Conservation (phyloP, 495 filamentous ascomycete genomes). For the Ascodesmis nigricans region DNA sequence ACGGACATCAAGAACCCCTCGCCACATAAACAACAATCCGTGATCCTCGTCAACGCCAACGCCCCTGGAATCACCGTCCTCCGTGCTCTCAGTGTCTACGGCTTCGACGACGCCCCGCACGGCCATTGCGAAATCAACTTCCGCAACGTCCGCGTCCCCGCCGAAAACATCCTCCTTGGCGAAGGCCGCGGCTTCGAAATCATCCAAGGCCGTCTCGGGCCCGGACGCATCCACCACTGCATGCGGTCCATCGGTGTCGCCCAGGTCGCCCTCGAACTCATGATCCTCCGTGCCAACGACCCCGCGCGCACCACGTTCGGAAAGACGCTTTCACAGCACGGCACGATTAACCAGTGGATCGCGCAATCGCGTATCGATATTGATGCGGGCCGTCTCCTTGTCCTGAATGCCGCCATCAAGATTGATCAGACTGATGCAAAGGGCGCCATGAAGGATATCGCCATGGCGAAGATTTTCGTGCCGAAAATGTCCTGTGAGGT, state of each 20-base stretch:
- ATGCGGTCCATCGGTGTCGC: conserved; percentile 80
- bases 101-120: conserved; percentile 85
- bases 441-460: conserved; percentile 60
- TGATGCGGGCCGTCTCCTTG: conserved; percentile 63
- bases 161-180: conserved; percentile 58
- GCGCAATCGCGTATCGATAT: conserved; percentile 77
- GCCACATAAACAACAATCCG: conserved; percentile 69
- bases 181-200: conserved; percentile 91
- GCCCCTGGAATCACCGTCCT: conserved; percentile 59
- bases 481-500: conserved; percentile 54
- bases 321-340: conserved; percentile 55
- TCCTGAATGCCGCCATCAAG: conserved; percentile 74
- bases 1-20: conserved; percentile 46
- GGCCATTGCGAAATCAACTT: conserved; percentile 81
- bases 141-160: conserved; percentile 61
- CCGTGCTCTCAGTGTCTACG: conserved; percentile 74
- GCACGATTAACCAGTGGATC: conserved; percentile 84
- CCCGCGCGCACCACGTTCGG: conserved; percentile 68
- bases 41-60: conserved; percentile 58
- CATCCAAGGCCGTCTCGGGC: conserved; percentile 78
- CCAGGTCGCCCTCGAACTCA: conserved; percentile 67
- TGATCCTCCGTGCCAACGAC: conserved; percentile 77
- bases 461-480: conserved; percentile 67
- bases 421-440: conserved; percentile 69
- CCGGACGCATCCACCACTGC: conserved; percentile 81